These are phyloP conservation scores for Ambrosia hybrid DNA, from an alignment of 140 eudicot species.

Conservation along the genomic window DNA sequence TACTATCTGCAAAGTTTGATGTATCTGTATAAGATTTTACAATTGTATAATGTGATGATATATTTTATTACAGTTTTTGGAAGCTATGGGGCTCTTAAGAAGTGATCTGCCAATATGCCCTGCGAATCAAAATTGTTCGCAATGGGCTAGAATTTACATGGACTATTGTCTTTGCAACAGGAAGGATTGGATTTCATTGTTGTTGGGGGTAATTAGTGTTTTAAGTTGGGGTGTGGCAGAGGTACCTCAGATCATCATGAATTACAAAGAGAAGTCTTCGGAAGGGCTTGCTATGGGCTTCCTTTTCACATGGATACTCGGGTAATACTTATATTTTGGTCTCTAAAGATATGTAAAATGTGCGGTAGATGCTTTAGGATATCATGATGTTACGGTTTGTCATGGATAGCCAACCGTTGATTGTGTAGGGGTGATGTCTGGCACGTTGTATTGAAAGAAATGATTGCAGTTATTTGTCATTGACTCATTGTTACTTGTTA, in stretches of 20 bases:
- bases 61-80: conserved; percentile 25
- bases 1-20: background rate
- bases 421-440: background rate
- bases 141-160: conserved; percentile 55
- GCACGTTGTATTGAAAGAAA: too few relatives aligned
- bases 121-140: conserved; percentile 40
- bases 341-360: background rate
- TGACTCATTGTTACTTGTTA: too few relatives aligned
- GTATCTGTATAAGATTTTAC: background rate
- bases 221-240: conserved; percentile 77
- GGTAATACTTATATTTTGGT: conserved; percentile 41
- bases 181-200: conserved; percentile 54
- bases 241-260: conserved; percentile 71
- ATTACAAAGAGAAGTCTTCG: conserved; percentile 55
- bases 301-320: conserved; percentile 69
- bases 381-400: background rate
- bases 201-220: conserved; percentile 62
- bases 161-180: conserved; percentile 56
- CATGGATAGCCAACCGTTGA: too few relatives aligned
- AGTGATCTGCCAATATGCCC: conserved; percentile 48
- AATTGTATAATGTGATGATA: conserved; percentile 1
- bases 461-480: background rate
- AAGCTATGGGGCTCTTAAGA: conserved; percentile 36
- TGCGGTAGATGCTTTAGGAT: background rate
- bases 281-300: conserved; percentile 68